Evolutionary conservation across 176 grass and related monocot species (phyloP).

Genomic region (Oryza rufipogon): DNA sequence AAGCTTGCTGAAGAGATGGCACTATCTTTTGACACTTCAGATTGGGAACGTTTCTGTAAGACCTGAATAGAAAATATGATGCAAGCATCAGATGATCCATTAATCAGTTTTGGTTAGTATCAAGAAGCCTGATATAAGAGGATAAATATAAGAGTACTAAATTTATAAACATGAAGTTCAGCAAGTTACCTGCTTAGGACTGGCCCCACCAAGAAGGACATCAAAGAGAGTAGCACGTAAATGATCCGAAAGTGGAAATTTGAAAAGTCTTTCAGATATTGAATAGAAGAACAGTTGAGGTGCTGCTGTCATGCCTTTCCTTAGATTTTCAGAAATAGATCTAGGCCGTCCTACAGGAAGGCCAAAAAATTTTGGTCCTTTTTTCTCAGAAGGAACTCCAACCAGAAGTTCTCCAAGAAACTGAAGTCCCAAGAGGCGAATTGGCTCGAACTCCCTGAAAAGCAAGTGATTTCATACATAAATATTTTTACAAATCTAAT

Average conservation of each 20-base stretch:
- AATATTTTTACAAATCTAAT: slow-evolving; percentile 29
- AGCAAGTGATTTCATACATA: slow-evolving; percentile 36
- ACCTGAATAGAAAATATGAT: slow-evolving; percentile 70
- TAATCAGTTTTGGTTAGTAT: slow-evolving; percentile 20
- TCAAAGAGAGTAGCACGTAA: slow-evolving; percentile 92
- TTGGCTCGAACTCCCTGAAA: slow-evolving; percentile 82
- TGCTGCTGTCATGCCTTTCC: slow-evolving; percentile 51
- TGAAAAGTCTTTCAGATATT: slow-evolving; percentile 85
- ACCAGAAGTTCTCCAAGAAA: slow-evolving; percentile 92
- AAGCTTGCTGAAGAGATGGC: slow-evolving; percentile 49
- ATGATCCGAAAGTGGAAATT: slow-evolving; percentile 88
- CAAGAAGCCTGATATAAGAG: slow-evolving; percentile 4
- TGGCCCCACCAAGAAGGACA: slow-evolving; percentile 98
- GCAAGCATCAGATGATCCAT: slow-evolving; percentile 29
- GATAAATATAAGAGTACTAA: slow-evolving; percentile 20
- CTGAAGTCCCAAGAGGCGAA: slow-evolving; percentile 90
- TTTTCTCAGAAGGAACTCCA: slow-evolving; percentile 83
- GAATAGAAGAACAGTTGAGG: slow-evolving; percentile 74
- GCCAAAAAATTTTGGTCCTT: slow-evolving; percentile 80
- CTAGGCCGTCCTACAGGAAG: slow-evolving; percentile 77
- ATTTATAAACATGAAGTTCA: slow-evolving; percentile 18
- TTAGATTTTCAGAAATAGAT: slow-evolving; percentile 64
- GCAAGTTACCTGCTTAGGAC: slow-evolving; percentile 89
- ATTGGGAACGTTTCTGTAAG: slow-evolving; percentile 72
- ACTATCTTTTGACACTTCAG: slow-evolving; percentile 63